Evolutionary conservation across 345 rosid species (phyloP).

Genomic region (Bretschneidera sinensis): DNA sequence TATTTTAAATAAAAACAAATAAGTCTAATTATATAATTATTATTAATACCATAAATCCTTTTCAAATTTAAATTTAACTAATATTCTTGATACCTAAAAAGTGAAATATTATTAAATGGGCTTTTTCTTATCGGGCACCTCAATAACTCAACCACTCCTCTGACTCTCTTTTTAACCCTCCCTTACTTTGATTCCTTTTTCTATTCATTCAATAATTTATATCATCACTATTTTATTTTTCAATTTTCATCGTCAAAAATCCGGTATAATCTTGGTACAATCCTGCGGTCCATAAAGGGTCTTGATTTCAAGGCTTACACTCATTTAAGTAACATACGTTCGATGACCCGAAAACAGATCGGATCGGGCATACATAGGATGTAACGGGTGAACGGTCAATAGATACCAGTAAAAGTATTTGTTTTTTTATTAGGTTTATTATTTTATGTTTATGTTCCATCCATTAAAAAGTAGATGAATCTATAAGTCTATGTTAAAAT

Average conservation of each 20-base stretch:
- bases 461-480: no score
- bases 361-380: no score
- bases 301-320: constrained; percentile 8
- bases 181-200: constrained; percentile 65
- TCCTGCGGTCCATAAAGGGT: constrained; percentile 34
- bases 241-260: constrained; percentile 17
- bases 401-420: no score
- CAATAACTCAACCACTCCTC: constrained; percentile 83
- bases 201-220: constrained; percentile 38
- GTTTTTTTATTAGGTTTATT: no score
- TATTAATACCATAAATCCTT: no score
- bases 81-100: constrained; percentile 7
- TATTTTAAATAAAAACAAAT: neutral
- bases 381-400: no score
- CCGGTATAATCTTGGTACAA: no score
- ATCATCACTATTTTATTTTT: constrained; percentile 23
- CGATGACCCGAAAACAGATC: no score
- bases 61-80: no score
- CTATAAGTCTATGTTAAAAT: no score
- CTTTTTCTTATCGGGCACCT: constrained; percentile 51
- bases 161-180: constrained; percentile 56
- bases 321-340: neutral
- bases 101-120: constrained; percentile 36
- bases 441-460: no score
- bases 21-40: no score